Base-by-base conservation (phyloP, 352 stramenopile species). In the Phytophthora melonis region DNA sequence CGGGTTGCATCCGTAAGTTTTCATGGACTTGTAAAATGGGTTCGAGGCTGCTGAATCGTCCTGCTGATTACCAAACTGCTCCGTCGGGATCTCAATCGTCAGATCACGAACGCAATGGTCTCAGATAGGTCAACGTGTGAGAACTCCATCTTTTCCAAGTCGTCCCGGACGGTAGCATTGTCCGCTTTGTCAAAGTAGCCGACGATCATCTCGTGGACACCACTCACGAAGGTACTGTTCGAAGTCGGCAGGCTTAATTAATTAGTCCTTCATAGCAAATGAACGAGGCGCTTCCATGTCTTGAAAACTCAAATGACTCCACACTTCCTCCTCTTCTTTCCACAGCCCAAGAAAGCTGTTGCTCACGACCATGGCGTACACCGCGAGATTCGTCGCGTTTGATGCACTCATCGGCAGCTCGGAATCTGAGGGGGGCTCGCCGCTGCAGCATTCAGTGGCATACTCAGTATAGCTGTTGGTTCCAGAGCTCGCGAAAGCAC, bases 41-140 rank as follows among this genome's bases (percentile, higher is more conserved):
- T 61, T 59, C 9, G 18, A 27, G 25, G 36, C 61, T 34, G 52
- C 61, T 4, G 34, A 43, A 55, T 68, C 61, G 13, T 62, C 62
- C 2, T 16, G 19, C 7, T 68, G 50, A 1, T 41, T 16, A 16
- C 62, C 52, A 21, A 47, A 13, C 18, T 19, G 55, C 56, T 66
- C 16, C 5, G 56, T 55, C n/a, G 64, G 45, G 6, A 70, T 70
- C 9, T 65, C 64, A 5, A 65, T 54, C 3, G 41, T 70, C 41
- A 70, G 25, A 19, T 55, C 30, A 34, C 54, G 45, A 70, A 59
- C 30, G 23, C 19, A 21, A 60, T n/a, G 8, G 32, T 55, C 1
- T 45, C 21, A 30, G 57, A 47, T 3, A 63, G 13, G 32, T 63
- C 49, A n/a, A 72, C 10, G 36, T 58, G 65, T 13, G 65, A 50